These are phyloP conservation scores for Stachybotrys chlorohalonatus DNA, from an alignment of 2,329 filamentous ascomycete genomes.

Conservation along the genomic window DNA sequence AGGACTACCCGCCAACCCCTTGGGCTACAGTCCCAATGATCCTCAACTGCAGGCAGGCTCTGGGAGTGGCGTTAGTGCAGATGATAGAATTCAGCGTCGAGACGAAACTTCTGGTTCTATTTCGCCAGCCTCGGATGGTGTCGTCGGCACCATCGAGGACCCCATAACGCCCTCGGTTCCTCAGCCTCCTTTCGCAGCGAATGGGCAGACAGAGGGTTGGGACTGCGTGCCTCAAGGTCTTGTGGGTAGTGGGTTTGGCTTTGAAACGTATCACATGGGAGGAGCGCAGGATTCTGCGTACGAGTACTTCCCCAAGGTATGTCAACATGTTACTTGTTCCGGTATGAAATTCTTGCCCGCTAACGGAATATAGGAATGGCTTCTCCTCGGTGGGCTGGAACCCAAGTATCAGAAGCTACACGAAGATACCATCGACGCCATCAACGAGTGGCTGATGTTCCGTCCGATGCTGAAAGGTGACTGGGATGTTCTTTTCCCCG, in stretches of 20 bases:
- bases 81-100: constrained; percentile 4
- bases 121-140: neutral
- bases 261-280: constrained; percentile 49
- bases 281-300: constrained; percentile 62
- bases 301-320: constrained; percentile 58
- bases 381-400: constrained; percentile 67
- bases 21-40: constrained; percentile 12
- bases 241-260: constrained; percentile 31
- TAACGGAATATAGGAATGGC: constrained; percentile 44
- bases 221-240: constrained; percentile 55
- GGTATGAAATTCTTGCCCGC: neutral
- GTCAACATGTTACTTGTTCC: neutral
- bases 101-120: neutral
- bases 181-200: constrained; percentile 21
- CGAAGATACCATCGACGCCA: constrained; percentile 54
- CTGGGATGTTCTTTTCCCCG: constrained; percentile 66
- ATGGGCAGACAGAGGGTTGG: constrained; percentile 24
- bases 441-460: constrained; percentile 67
- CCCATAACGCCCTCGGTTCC: neutral
- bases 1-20: constrained; percentile 15
- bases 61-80: constrained; percentile 1
- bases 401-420: constrained; percentile 68
- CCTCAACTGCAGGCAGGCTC: constrained; percentile 1
- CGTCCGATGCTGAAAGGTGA: constrained; percentile 62
- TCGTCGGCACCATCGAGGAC: neutral